Conservation (phyloP, 345 rosid genomes). For the Lepidium africanum region DNA sequence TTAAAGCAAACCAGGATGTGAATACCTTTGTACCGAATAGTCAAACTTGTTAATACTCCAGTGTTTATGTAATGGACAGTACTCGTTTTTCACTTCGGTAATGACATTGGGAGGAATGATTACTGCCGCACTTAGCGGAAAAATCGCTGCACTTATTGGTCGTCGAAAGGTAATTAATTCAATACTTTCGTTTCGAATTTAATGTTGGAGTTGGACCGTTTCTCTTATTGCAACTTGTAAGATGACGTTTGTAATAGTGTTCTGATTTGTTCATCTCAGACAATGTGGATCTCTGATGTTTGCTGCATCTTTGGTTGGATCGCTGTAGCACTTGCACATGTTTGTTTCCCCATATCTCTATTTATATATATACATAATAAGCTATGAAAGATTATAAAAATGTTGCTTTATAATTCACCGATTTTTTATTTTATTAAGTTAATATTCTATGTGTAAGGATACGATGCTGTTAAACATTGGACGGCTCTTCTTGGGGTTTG, state of each 20-base stretch:
- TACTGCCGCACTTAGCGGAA: slow-evolving; percentile 26
- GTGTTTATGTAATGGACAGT: slow-evolving; percentile 1
- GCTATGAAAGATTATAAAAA: too few species aligned
- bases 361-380: too few species aligned
- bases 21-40: not conserved
- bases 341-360: slow-evolving; percentile 9
- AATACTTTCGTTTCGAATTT: not conserved
- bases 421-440: too few species aligned
- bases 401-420: too few species aligned
- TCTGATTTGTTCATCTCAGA: slow-evolving; percentile 22
- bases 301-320: slow-evolving; percentile 36
- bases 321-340: slow-evolving; percentile 33
- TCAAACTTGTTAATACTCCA: not conserved
- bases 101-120: slow-evolving; percentile 31
- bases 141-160: slow-evolving; percentile 27
- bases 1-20: not conserved
- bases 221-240: too few species aligned
- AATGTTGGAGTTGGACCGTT: not conserved
- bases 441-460: not conserved
- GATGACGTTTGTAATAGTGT: too few species aligned
- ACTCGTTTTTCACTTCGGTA: slow-evolving; percentile 27
- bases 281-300: slow-evolving; percentile 32
- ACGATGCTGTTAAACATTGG: slow-evolving; percentile 14
- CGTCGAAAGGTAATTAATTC: slow-evolving; percentile 12
- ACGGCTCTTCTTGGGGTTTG: slow-evolving; percentile 26